Evolutionary conservation across 2,329 filamentous ascomycete genomes (phyloP), one percentile per base, ranked within the genome.

Genomic region (Aspergillus persii): DNA sequence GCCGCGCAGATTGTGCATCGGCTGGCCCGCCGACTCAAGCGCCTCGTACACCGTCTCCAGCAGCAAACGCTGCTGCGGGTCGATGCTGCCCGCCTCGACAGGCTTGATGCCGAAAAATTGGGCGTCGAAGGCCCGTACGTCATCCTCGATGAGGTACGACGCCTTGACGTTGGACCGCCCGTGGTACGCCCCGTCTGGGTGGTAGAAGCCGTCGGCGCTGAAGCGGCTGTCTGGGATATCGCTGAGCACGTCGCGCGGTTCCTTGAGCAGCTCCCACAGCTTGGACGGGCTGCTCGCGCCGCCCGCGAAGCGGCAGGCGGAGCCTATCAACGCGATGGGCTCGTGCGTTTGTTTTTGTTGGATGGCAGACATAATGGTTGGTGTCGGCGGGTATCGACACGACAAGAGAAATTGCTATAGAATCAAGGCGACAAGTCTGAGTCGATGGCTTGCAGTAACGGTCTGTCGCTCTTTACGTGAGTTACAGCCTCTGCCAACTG

Each of bases 271-370:
- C 3, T 59, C 30, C 61, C 61, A 61, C 3, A 63, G 56, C 2
- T 27, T 15, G 2, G 53, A 57, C 2, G 61, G 59, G 7, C 11
- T 31, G 6, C 3, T 46, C 4, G 33, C 23, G 5, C 29, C 47
- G 0, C 59, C 61, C 1, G 61, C 58, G 18, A 61, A 56, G 3
- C 61, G 59, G 23, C 61, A 63, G 3, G 46, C 50, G n/a, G 27
- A 57, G 12, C 61, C 61, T 15, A 63, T 50, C 15, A 63, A 55
- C 15, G 59, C 59, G 26, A 63, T 61, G 12, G 59, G 61, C 26
- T 61, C 61, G n/a, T n/a, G n/a, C n/a, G n/a, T n/a, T n/a, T n/a
- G n/a, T n/a, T n/a, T n/a, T n/a, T n/a, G n/a, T n/a, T n/a, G n/a
- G n/a, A n/a, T n/a, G n/a, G n/a, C n/a, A n/a, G n/a, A n/a, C n/a